Evolutionary conservation across 106 monocot genomes (phyloP), one percentile per base, ranked within the genome.

Genomic region (Dioscorea alata): DNA sequence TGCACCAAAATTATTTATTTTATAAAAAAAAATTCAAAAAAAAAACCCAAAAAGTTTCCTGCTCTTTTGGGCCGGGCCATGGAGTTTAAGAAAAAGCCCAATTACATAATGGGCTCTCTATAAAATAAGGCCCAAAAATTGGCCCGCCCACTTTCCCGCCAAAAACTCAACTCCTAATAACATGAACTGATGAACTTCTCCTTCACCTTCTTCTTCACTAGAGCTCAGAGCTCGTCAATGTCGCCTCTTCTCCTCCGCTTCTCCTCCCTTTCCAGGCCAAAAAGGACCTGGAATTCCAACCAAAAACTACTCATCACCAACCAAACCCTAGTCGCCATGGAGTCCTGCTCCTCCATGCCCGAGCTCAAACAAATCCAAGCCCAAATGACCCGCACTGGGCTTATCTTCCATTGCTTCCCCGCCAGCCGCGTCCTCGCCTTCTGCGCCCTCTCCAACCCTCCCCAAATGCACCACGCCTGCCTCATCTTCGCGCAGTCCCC

Each of bases 351-450:
- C 57, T 87, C 91, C 58, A 77, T 87, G 79, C 61, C 59, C 23
- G 65, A 78, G 18, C 84, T 91, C 62, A 72, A 75, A 48, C 84
- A 91, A 65, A 76, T 87, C 71, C 91, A 91, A 49, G 87, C 82
- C 57, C 91, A 73, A 60, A 64, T 90, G 70, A 78, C 78, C 48
- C 64, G 68, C 17, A 57, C 78, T 7, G 90, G 90, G 21, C 80
- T 85, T 72, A 80, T 82, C 21, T 33, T 59, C 52, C 78, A 87
- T 52, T 74, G 71, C 35, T 87, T 91, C 77, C 82, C 87, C 34
- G 84, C 80, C 61, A 84, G 87, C 73, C 91, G 91, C 17, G 74
- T 84, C 61, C 42, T 87, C 19, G 87, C 82, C 72, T 91, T 91
- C 69, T 85, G 74, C 67, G 84, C 87, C 24, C 84, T 87, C 33